Percentiles rank a stretch among this genome's conserved stretches.
These are phyloP conservation scores for Gossypium schwendimanii DNA, from an alignment of 441 rosid species.

Conservation along the genomic window DNA sequence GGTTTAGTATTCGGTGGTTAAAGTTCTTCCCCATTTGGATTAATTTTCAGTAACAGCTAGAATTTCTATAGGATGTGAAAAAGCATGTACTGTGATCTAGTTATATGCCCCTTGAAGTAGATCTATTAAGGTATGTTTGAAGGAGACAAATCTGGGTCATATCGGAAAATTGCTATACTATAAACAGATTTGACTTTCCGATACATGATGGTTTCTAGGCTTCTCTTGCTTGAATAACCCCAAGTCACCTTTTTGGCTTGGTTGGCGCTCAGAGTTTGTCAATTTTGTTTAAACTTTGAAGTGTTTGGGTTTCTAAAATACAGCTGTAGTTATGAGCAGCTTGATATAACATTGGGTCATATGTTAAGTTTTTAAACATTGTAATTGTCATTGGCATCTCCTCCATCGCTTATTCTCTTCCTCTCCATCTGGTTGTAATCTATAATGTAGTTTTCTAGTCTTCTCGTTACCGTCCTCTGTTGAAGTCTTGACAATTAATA, in stretches of 20 bases:
- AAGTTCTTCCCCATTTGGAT: not conserved
- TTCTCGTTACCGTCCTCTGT: not conserved
- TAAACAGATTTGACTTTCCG: too few relatives aligned
- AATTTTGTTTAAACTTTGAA: not conserved
- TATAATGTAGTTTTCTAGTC: not conserved
- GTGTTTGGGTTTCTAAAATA: not conserved
- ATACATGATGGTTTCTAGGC: too few relatives aligned
- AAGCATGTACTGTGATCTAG: not conserved
- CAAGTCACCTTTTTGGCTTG: not conserved
- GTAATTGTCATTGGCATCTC: not conserved
- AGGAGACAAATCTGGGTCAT: not conserved
- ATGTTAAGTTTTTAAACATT: not conserved
- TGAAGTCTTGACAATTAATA: not conserved
- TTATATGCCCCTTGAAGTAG: not conserved
- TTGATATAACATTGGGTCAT: not conserved
- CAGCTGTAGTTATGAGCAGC: not conserved
- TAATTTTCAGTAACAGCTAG: not conserved
- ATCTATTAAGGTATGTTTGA: not conserved
- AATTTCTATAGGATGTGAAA: not conserved
- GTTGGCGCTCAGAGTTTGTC: not conserved
- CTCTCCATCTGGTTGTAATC: not conserved
- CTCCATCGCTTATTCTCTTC: not conserved
- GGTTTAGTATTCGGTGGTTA: not conserved
- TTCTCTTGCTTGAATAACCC: not conserved
- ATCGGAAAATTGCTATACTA: too few relatives aligned